Conservation (phyloP, 2,329 filamentous ascomycete species). For the Aspergillus calidoustus region DNA sequence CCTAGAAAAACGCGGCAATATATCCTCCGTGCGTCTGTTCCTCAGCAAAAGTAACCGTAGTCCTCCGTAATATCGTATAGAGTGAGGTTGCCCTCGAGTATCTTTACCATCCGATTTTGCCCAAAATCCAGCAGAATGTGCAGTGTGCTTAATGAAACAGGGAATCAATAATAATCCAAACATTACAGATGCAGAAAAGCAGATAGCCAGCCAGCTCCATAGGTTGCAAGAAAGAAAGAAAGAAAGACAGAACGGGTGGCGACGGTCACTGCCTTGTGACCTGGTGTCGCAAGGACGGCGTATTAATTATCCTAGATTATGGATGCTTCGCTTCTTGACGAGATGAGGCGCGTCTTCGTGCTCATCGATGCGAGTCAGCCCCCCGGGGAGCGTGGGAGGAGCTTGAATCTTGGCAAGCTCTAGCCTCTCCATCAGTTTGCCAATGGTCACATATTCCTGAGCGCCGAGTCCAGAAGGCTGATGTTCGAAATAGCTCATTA, state of each 20-base stretch:
- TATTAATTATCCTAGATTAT: slow-evolving; percentile 40
- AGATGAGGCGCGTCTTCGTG: slow-evolving; percentile 46
- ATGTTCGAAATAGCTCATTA: slow-evolving; percentile 80
- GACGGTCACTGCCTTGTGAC: neutral
- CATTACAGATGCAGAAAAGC: slow-evolving; percentile 20
- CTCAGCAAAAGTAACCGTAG: slow-evolving; percentile 6
- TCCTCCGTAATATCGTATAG: slow-evolving; percentile 17
- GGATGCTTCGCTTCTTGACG: slow-evolving; percentile 53
- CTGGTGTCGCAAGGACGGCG: neutral
- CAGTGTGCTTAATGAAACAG: slow-evolving; percentile 22
- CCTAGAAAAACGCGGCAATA: slow-evolving; percentile 3
- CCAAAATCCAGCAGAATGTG: slow-evolving; percentile 13
- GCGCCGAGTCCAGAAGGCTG: slow-evolving; percentile 72
- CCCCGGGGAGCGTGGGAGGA: slow-evolving; percentile 44
- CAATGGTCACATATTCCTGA: slow-evolving; percentile 76
- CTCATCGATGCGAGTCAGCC: slow-evolving; percentile 50
- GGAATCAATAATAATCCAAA: slow-evolving; percentile 17
- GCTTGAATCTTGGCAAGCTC: slow-evolving; percentile 64
- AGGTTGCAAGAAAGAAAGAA: slow-evolving; percentile 19
- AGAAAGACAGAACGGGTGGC: slow-evolving; percentile 11
- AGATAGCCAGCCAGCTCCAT: slow-evolving; percentile 21
- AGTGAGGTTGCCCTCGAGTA: slow-evolving; percentile 28
- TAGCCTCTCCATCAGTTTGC: slow-evolving; percentile 85
- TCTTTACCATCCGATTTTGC: slow-evolving; percentile 23
- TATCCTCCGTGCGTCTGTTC: slow-evolving; percentile 13